Base-by-base conservation (phyloP, 2,329 filamentous ascomycete species). In the Apiospora marii region DNA sequence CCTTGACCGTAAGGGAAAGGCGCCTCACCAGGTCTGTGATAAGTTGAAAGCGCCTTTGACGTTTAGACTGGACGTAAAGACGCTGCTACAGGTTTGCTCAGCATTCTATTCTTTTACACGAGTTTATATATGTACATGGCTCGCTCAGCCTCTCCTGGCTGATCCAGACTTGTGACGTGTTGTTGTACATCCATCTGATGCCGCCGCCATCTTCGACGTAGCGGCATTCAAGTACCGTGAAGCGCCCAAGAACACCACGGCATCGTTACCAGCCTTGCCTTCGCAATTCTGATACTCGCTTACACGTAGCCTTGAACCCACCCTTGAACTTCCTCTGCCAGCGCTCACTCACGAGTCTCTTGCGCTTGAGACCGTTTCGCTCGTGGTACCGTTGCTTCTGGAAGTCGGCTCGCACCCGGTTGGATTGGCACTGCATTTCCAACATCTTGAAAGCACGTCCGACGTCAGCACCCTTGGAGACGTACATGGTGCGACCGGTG, bases 251-350 rank as follows among this genome's bases (percentile, higher is more conserved):
- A 19, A 64, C 34, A 41, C 1, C 5, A 14, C 16, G 3, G 4
- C 3, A n/a, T 37, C 22, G 58, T 78, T 83, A 97, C 94, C 94
- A 96, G 3, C 94, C 94, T 83, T 96, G 93, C 80, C 85, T 89
- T 77, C 89, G 92, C 84, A 97, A 85, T 80, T 93, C 88, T 79
- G 88, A 85, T 7, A 94, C 93, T 76, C 93, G 86, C 53, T 78
- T 80, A 10, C 94, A 88, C 14, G 90, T 89, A 6, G 87, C 87
- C 81, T 85, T 87, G 83, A 96, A 95, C 4, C 91, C 92, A 44
- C 81, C 81, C 85, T 89, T 91, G 83, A 96, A 96, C 73, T 90
- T 88, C 75, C 76, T 84, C 80, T 89, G 87, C 92, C 93, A 95
- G 74, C 93, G 86, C 85, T 92, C 86, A 73, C 89, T 91, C 81